Conservation (phyloP, 2,329 filamentous ascomycete genomes). For the Gliomastix tumulicola region DNA sequence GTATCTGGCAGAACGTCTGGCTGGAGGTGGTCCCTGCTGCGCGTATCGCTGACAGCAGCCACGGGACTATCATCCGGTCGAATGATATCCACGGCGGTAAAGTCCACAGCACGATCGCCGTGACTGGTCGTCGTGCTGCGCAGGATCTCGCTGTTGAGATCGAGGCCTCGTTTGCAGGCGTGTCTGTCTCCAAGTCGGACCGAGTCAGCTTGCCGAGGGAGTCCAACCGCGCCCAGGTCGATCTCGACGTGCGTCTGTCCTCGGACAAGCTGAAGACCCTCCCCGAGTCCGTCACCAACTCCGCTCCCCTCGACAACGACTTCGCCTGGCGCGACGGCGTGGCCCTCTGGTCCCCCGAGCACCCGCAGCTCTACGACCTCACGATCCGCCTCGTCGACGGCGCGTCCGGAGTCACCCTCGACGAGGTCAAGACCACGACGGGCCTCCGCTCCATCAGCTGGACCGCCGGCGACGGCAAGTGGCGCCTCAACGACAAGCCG, state of each 20-base stretch:
- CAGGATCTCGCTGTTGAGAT: slow-evolving; percentile 43
- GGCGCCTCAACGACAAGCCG: slow-evolving; percentile 50
- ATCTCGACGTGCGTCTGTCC: slow-evolving; percentile 40
- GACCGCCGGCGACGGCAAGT: slow-evolving; percentile 48
- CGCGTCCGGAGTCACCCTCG: slow-evolving; percentile 30
- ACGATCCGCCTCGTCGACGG: slow-evolving; percentile 43
- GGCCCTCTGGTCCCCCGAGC: slow-evolving; percentile 56
- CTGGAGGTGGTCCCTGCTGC: slow-evolving; percentile 45
- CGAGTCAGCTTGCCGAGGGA: slow-evolving; percentile 38
- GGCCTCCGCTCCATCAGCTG: slow-evolving; percentile 56
- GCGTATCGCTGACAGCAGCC: slow-evolving; percentile 46
- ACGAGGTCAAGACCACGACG: slow-evolving; percentile 51
- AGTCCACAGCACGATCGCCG: slow-evolving; percentile 40
- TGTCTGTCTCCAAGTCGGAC: slow-evolving; percentile 33
- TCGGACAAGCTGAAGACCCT: slow-evolving; percentile 30
- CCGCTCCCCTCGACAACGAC: slow-evolving; percentile 25
- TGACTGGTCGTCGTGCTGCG: slow-evolving; percentile 40
- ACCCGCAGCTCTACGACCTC: slow-evolving; percentile 50
- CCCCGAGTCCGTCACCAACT: slow-evolving; percentile 21
- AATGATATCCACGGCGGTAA: slow-evolving; percentile 44
- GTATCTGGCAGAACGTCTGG: slow-evolving; percentile 53
- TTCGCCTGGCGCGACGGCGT: slow-evolving; percentile 43
- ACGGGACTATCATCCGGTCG: slow-evolving; percentile 50
- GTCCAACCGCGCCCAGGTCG: slow-evolving; percentile 36
- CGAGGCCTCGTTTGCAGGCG: slow-evolving; percentile 42